Base-by-base conservation (phyloP, 2,329 filamentous ascomycete species). In the Bipolaris gigantea region DNA sequence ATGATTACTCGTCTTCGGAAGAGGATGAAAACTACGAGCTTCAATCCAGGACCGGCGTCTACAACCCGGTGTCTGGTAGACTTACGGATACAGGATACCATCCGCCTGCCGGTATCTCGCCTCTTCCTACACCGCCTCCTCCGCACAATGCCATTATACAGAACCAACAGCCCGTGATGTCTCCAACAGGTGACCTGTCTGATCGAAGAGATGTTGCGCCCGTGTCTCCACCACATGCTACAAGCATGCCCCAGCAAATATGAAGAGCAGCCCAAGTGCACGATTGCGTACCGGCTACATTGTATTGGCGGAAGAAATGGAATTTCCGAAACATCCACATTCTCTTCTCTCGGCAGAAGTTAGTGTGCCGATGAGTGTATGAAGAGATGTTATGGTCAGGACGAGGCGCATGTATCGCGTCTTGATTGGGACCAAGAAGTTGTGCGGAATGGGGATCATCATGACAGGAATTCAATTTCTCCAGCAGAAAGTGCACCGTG, bases 1-100 rank as follows among this genome's bases (percentile, higher is more conserved):
- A 75, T 41, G 68, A 70, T 32, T 73, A 73, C 38, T 75, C 72
- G 1, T 75, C 72, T 6, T 75, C 73, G 1, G 73, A 75, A 49
- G 73, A 75, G 19, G 73, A 74, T 2, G 68, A 71, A 13, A 64
- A 65, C 36, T 73, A 71, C 39, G 73, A 75, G 57, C 61, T 75
- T 18, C 71, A 73, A 4, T 59, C 65, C 11, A 60, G 48, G 21
- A 58, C 59, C 11, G 60, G 55, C 33, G 59, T 57, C 5, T 73
- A 73, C 49, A 72, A 74, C 36, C 72, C 70, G 16, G 69, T 74
- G 8, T 57, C 61, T 7, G 71, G 70, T 4, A 62, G 57, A 3
- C 60, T 72, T 23, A 70, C 69, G 7, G 72, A 74, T 38, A 74
- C 72, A 23, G 69, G 68, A 11, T 74, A 75, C 44, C 70, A 73